A percentile compares a stretch with the other conserved stretches of the same genome.
Conservation (phyloP, 176 grass and related monocot genomes). For the Zea mays region Zm-B73-REFERENCE-NAM-5.0 NC_050103.1:6896501-6897000, state of each 20-base stretch:
- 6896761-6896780: background rate
- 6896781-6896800: background rate
- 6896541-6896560: constrained; percentile 6
- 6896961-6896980: background rate
- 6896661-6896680: background rate
- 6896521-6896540: constrained; percentile 16
- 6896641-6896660: background rate
- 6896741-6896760: background rate
- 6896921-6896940: constrained; percentile 82
- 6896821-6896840: background rate
- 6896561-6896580: constrained; percentile 1
- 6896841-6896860: constrained; percentile 24
- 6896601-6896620: background rate
- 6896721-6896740: background rate
- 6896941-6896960: constrained; percentile 85
- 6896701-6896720: constrained; percentile 3
- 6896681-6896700: constrained; percentile 7
- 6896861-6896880: constrained; percentile 60
- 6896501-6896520: background rate
- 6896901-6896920: constrained; percentile 78
- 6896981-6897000: background rate
- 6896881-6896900: constrained; percentile 92
- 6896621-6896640: background rate
- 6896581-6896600: background rate
- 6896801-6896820: background rate